A percentile compares a stretch with the other conserved stretches of the same genome.
Evolutionary conservation across 805 yeast genomes (phyloP).

Genomic region (Cyberlindnera xishuangbannaensis): DNA sequence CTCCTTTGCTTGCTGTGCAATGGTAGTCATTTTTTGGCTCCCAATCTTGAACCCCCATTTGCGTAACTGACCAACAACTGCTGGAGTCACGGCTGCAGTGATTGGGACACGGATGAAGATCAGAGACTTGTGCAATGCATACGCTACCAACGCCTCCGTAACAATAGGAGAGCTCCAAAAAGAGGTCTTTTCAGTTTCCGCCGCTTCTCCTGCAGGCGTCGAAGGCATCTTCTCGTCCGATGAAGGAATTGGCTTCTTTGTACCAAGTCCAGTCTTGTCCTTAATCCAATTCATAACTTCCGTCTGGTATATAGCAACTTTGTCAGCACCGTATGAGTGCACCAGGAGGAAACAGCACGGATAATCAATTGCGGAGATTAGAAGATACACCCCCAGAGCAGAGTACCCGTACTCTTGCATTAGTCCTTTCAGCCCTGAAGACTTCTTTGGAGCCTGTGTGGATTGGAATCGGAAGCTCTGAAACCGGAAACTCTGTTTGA

Average conservation of each 20-base stretch:
- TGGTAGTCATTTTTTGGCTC: conserved; percentile 37
- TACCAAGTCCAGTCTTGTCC: conserved; percentile 49
- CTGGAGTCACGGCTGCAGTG: conserved; percentile 89
- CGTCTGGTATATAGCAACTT: conserved; percentile 62
- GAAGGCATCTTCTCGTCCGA: too few relatives aligned
- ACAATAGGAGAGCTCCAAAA: conserved; percentile 40
- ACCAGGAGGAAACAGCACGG: conserved; percentile 81
- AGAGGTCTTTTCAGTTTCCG: conserved; percentile 5
- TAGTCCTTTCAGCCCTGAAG: conserved; percentile 45
- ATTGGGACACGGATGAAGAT: conserved; percentile 80
- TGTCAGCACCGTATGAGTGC: conserved; percentile 82
- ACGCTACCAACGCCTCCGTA: conserved; percentile 87
- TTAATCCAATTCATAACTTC: conserved; percentile 40
- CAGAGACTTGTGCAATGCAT: conserved; percentile 86
- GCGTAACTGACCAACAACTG: conserved; percentile 58
- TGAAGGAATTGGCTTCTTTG: conserved; percentile 19
- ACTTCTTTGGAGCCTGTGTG: conserved; percentile 15
- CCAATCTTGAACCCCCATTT: conserved; percentile 80
- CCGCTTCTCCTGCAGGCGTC: conserved; percentile 10
- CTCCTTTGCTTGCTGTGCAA: conserved; percentile 30
- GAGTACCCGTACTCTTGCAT: conserved; percentile 87
- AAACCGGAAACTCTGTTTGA: conserved; percentile 5
- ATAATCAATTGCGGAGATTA: conserved; percentile 66
- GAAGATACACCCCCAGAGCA: conserved; percentile 80
- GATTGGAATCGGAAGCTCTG: conserved; percentile 12